These are phyloP conservation scores for Rhododendron henanense DNA, from an alignment of 148 eudicot genomes.

Conservation along the genomic window DNA sequence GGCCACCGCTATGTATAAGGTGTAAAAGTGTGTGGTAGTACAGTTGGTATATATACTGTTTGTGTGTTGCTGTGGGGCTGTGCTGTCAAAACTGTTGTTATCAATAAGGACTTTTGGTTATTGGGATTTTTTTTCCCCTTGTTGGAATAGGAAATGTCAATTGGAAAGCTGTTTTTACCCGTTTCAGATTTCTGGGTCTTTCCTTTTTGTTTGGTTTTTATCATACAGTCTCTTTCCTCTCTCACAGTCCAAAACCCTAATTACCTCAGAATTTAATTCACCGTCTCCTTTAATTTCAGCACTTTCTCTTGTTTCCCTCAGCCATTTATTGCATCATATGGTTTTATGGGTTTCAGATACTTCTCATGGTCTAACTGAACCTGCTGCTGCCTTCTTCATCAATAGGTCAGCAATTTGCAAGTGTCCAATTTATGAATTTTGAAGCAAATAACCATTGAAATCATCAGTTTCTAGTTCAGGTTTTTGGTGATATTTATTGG, in stretches of 20 bases:
- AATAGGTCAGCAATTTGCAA: constrained; percentile 50
- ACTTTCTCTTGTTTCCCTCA: not conserved
- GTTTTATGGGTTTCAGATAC: constrained; percentile 45
- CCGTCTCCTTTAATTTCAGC: constrained; percentile 15
- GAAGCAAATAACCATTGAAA: constrained; percentile 21
- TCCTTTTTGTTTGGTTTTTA: constrained; percentile 34
- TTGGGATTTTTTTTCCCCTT: constrained; percentile 16
- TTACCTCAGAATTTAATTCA: constrained; percentile 21
- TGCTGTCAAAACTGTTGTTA: constrained; percentile 41
- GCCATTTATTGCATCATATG: constrained; percentile 27
- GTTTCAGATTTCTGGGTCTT: constrained; percentile 35
- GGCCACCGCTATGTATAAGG: not conserved
- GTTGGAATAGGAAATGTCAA: constrained; percentile 34
- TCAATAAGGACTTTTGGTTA: constrained; percentile 43
- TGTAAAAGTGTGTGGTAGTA: not conserved
- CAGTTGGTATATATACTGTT: not conserved
- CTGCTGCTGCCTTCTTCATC: constrained; percentile 31
- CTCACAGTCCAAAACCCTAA: constrained; percentile 32
- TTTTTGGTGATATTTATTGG: constrained; percentile 22
- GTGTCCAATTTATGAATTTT: constrained; percentile 30
- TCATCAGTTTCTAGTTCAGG: constrained; percentile 18
- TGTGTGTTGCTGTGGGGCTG: constrained; percentile 31
- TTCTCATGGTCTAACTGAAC: constrained; percentile 40
- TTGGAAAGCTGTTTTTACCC: constrained; percentile 29
- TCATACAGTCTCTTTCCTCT: constrained; percentile 23